Evolutionary conservation across 1,284 basidiomycete genomes (phyloP).

Genomic region (Exsudoporus floridanus): DNA sequence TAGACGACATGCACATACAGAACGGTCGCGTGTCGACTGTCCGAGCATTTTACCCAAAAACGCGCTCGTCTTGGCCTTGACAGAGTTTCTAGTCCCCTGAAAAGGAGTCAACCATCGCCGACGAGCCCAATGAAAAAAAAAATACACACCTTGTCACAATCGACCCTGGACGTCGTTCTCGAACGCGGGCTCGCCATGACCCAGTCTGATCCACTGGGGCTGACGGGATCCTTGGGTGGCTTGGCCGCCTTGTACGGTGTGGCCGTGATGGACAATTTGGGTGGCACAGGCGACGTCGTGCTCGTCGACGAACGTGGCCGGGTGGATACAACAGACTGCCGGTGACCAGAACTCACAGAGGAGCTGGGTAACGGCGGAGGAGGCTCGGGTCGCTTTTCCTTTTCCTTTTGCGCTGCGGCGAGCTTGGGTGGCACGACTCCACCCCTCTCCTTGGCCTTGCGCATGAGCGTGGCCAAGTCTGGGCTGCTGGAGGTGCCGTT

Average conservation of each 20-base stretch:
- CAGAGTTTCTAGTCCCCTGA: slow-evolving; percentile 57
- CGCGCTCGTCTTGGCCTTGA: slow-evolving; percentile 73
- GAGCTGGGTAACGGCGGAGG: slow-evolving; percentile 48
- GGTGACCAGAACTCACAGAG: slow-evolving; percentile 4
- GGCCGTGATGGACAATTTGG: slow-evolving; percentile 34
- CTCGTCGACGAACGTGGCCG: slow-evolving; percentile 40
- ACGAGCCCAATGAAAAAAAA: neutral
- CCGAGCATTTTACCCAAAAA: slow-evolving; percentile 77
- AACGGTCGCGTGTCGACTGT: slow-evolving; percentile 64
- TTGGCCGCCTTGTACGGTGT: slow-evolving; percentile 25
- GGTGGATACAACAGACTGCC: slow-evolving; percentile 12
- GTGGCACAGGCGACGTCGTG: slow-evolving; percentile 27
- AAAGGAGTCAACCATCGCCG: neutral
- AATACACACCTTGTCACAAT: slow-evolving; percentile 44
- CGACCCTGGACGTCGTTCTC: slow-evolving; percentile 42
- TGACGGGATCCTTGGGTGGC: slow-evolving; percentile 28
- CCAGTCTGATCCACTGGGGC: slow-evolving; percentile 49
- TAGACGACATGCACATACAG: slow-evolving; percentile 46
- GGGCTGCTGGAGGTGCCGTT: slow-evolving; percentile 85
- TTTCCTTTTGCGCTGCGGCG: slow-evolving; percentile 40
- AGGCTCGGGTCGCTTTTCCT: slow-evolving; percentile 40
- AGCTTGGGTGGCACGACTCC: slow-evolving; percentile 39
- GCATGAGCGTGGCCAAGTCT: slow-evolving; percentile 79
- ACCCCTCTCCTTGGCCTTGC: slow-evolving; percentile 74
- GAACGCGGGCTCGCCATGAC: slow-evolving; percentile 47